Percentiles rank a stretch among this genome's conserved stretches.
Evolutionary conservation across 1,284 basidiomycete genomes (phyloP).

Genomic region (Neonothopanus nambi): DNA sequence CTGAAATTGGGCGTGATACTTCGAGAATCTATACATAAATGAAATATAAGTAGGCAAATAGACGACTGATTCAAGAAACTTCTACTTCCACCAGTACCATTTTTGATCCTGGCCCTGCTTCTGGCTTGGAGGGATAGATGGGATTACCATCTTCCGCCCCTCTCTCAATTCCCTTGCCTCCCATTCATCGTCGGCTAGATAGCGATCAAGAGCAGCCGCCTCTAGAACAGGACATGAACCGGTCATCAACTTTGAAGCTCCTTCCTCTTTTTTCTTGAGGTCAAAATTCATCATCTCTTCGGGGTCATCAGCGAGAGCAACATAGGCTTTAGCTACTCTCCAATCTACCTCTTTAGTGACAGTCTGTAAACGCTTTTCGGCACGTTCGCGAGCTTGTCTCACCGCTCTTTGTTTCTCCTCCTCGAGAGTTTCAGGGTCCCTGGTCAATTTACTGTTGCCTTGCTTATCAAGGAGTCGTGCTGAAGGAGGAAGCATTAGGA

Average conservation of each 20-base stretch:
- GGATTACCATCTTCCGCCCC: background rate
- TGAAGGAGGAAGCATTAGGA: constrained; percentile 51
- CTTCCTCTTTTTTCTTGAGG: constrained; percentile 21
- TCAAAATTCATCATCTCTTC: constrained; percentile 28
- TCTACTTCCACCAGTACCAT: background rate
- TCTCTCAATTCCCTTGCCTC: constrained; percentile 32
- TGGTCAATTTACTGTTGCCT: constrained; percentile 16
- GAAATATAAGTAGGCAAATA: no score
- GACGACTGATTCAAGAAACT: no score
- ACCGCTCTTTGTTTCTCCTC: constrained; percentile 40
- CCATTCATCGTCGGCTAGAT: constrained; percentile 71
- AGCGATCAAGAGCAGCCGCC: constrained; percentile 53
- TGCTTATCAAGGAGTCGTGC: constrained; percentile 17
- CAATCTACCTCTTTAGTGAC: constrained; percentile 70
- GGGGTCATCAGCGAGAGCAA: constrained; percentile 56
- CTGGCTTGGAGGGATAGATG: background rate
- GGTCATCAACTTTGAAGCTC: constrained; percentile 16
- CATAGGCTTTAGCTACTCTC: constrained; percentile 64
- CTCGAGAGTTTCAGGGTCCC: constrained; percentile 22
- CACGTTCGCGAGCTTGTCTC: constrained; percentile 50
- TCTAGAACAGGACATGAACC: constrained; percentile 34
- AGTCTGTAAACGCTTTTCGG: constrained; percentile 59
- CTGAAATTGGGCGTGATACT: no score
- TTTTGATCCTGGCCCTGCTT: background rate
- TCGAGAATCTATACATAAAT: no score